Percentiles rank a stretch among this genome's conserved stretches.
These are phyloP conservation scores for Agrocybe chaxingu DNA, from an alignment of 768 basidiomycete genomes.

Conservation along the genomic window DNA sequence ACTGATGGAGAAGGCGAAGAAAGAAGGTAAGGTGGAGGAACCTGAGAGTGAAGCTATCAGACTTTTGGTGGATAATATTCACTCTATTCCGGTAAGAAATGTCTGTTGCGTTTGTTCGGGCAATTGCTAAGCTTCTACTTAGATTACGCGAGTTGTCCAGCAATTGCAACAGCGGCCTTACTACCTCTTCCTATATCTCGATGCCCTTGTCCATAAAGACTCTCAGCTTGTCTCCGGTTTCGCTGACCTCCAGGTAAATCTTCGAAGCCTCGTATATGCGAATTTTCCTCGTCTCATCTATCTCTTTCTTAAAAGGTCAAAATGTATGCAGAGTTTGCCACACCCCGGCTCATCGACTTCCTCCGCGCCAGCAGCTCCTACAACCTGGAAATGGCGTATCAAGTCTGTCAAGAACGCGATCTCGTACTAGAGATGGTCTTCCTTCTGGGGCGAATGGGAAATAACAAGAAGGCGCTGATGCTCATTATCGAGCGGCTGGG, in stretches of 20 bases:
- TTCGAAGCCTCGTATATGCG: not conserved
- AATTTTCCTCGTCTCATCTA: not conserved
- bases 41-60: conserved; percentile 76
- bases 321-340: conserved; percentile 88
- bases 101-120: not conserved
- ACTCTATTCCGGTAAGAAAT: conserved; percentile 85
- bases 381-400: conserved; percentile 85
- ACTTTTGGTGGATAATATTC: conserved; percentile 88
- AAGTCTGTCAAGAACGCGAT: conserved; percentile 79
- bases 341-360: conserved; percentile 81
- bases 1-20: conserved; percentile 58
- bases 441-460: conserved; percentile 94
- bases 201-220: conserved; percentile 86
- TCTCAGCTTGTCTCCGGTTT: conserved; percentile 75
- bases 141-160: conserved; percentile 87
- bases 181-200: conserved; percentile 91
- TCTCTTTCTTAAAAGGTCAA: conserved; percentile 55
- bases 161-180: conserved; percentile 75
- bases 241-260: conserved; percentile 76
- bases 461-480: conserved; percentile 91
- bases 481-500: conserved; percentile 94
- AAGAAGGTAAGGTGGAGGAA: conserved; percentile 32
- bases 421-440: conserved; percentile 97
- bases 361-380: conserved; percentile 89
- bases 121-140: not conserved